phyloP scores from a whole-genome alignment of 2,329 filamentous ascomycete species.

The Sporothrix dimorphospora region DNA sequence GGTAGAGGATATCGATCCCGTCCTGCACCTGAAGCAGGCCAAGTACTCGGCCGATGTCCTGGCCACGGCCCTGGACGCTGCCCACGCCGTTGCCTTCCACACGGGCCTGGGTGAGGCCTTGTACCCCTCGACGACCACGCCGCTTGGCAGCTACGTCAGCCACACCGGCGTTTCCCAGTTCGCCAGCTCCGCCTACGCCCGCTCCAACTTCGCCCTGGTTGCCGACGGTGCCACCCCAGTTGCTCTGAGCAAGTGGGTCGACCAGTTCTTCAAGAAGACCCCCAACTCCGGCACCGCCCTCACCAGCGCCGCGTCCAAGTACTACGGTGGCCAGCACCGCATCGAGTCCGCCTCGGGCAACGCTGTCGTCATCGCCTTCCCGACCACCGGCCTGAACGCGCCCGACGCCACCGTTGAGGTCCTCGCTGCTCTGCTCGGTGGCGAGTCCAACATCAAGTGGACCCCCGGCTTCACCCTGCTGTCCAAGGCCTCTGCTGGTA shows the following conservation, averaged over 20 bases:
- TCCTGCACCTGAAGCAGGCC: constrained; percentile 78
- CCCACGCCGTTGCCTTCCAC: constrained; percentile 88
- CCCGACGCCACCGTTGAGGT: constrained; percentile 92
- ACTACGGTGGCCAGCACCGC: constrained; percentile 94
- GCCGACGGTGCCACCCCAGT: constrained; percentile 81
- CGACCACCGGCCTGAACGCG: constrained; percentile 76
- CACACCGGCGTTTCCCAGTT: constrained; percentile 75
- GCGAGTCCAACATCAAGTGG: constrained; percentile 93
- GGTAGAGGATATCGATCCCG: constrained; percentile 79
- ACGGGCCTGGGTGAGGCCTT: constrained; percentile 82
- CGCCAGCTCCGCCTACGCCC: constrained; percentile 78
- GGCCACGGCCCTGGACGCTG: constrained; percentile 79
- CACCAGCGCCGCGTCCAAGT: constrained; percentile 71
- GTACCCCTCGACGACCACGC: constrained; percentile 70
- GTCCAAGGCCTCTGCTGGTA: constrained; percentile 71
- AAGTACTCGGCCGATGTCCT: constrained; percentile 64
- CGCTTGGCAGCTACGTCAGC: constrained; percentile 78
- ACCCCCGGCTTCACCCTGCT: constrained; percentile 89
- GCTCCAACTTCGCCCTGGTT: constrained; percentile 88
- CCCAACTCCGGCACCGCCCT: constrained; percentile 56
- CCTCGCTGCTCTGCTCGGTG: constrained; percentile 85
- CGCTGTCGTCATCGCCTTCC: constrained; percentile 88
- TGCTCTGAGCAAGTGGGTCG: constrained; percentile 84
- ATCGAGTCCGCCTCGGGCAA: constrained; percentile 77
- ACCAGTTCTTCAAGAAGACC: constrained; percentile 83